Evolutionary conservation across 208 protist species (phyloP).

Genomic region (Leishmania tarentolae): DNA sequence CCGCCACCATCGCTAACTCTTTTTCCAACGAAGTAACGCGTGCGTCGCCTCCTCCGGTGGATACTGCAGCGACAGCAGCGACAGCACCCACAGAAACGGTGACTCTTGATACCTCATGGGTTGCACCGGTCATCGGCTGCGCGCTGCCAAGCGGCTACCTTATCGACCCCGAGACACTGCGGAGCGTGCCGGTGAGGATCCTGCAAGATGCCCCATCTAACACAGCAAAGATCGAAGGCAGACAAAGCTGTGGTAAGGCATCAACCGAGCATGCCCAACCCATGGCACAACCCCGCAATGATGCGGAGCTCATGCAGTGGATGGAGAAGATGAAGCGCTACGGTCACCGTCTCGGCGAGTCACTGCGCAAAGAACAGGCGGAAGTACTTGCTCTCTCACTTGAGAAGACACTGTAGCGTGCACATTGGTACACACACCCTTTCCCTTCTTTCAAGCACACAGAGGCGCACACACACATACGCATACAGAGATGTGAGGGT

Average conservation of each 20-base stretch:
- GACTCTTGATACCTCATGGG: constrained; percentile 9
- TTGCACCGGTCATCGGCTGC: constrained; percentile 29
- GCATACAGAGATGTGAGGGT: background rate
- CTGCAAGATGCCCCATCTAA: constrained; percentile 7
- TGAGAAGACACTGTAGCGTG: constrained; percentile 33
- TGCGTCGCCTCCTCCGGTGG: background rate
- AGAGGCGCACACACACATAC: background rate
- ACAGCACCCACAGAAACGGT: background rate
- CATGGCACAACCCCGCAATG: background rate
- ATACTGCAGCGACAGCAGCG: background rate
- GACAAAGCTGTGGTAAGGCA: background rate
- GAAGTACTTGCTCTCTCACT: constrained; percentile 49
- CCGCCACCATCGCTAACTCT: background rate
- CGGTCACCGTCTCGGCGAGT: constrained; percentile 40
- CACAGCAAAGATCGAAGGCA: background rate
- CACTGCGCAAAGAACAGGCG: constrained; percentile 54
- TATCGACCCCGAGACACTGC: constrained; percentile 57
- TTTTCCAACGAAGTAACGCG: too few relatives aligned
- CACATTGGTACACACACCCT: background rate
- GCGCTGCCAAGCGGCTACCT: constrained; percentile 55
- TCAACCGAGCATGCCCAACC: background rate
- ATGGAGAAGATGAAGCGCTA: constrained; percentile 67
- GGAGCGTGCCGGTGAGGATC: constrained; percentile 43
- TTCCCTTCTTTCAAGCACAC: background rate
- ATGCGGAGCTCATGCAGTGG: constrained; percentile 56